A percentile compares a stretch with the other conserved stretches of the same genome.
Evolutionary conservation across 176 grass and related monocot genomes (phyloP).

Genomic region (Rhynchospora tenuis): DNA sequence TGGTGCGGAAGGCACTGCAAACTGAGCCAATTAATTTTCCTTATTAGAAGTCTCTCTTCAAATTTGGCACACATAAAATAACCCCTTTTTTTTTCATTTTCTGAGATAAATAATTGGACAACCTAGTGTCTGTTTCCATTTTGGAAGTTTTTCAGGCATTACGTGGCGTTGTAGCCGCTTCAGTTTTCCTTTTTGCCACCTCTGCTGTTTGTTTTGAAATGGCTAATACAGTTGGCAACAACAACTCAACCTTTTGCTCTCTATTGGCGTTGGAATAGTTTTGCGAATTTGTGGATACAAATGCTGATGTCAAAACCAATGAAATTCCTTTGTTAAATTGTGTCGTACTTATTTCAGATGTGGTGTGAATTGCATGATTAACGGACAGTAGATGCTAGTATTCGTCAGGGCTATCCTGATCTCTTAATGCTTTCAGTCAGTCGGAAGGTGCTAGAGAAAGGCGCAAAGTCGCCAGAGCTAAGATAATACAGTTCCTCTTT

Average conservation of each 20-base stretch:
- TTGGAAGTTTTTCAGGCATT: conserved; percentile 11
- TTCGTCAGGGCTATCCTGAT: too few relatives aligned
- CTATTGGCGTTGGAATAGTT: background rate
- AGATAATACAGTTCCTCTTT: too few relatives aligned
- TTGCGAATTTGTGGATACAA: background rate
- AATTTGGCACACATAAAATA: background rate
- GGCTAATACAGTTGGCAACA: background rate
- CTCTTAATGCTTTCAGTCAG: too few relatives aligned
- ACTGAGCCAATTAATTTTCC: conserved; percentile 52
- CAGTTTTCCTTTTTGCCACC: background rate
- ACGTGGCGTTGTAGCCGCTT: background rate
- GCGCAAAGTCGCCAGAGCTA: too few relatives aligned
- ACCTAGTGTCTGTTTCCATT: background rate
- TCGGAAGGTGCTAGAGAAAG: too few relatives aligned
- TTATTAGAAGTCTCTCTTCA: conserved; percentile 5
- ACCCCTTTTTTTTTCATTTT: conserved; percentile 5
- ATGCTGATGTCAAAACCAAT: background rate
- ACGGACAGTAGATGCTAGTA: background rate
- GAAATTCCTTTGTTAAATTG: background rate
- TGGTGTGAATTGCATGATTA: background rate
- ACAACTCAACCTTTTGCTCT: background rate
- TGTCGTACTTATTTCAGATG: background rate
- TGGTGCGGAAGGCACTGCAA: conserved; percentile 72
- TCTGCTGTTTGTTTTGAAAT: background rate
- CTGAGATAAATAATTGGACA: conserved; percentile 15